Percentiles rank a stretch among this genome's conserved stretches.
These are phyloP conservation scores for Coccinonectria pachysandricola DNA, from an alignment of 2,329 filamentous ascomycete genomes.

Conservation along the genomic window DNA sequence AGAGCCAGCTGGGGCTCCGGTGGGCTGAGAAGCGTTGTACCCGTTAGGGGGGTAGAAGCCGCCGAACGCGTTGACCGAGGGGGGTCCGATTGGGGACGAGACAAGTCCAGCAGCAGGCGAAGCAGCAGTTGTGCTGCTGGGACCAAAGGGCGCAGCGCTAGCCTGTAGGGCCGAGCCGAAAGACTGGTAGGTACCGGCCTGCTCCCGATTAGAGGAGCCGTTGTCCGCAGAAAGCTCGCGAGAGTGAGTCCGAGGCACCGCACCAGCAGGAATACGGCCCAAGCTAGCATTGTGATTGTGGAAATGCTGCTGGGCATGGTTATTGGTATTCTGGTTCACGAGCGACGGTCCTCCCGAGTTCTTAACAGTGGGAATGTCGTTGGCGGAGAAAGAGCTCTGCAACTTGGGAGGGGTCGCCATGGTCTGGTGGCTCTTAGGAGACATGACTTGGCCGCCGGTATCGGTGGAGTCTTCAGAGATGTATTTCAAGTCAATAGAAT, in stretches of 20 bases:
- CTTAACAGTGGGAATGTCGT: conserved; percentile 81
- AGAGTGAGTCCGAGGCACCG: conserved; percentile 56
- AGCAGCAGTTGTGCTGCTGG: conserved; percentile 31
- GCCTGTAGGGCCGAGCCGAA: conserved; percentile 68
- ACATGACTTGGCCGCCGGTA: conserved; percentile 26
- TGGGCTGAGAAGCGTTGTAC: conserved; percentile 20
- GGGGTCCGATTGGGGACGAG: conserved; percentile 14
- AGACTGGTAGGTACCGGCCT: conserved; percentile 41
- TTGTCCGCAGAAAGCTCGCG: conserved; percentile 55
- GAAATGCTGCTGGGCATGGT: conserved; percentile 51
- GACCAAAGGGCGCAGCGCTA: conserved; percentile 69
- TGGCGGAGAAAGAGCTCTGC: conserved; percentile 81
- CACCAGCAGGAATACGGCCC: conserved; percentile 64
- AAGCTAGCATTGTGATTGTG: conserved; percentile 76
- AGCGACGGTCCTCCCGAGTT: conserved; percentile 41
- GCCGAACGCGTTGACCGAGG: conserved; percentile 19
- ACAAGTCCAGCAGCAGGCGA: conserved; percentile 17
- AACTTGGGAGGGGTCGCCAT: conserved; percentile 62
- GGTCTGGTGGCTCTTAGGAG: conserved; percentile 38
- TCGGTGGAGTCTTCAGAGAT: conserved; percentile 36
- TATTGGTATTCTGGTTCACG: conserved; percentile 39
- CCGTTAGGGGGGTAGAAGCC: conserved; percentile 23
- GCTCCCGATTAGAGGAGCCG: conserved; percentile 32
- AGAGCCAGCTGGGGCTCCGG: conserved; percentile 15
- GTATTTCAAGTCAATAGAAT: conserved; percentile 48